A percentile compares a stretch with the other conserved stretches of the same genome.
Conservation (phyloP, 1,284 basidiomycete genomes). For the Pisolithus thermaeus region DNA sequence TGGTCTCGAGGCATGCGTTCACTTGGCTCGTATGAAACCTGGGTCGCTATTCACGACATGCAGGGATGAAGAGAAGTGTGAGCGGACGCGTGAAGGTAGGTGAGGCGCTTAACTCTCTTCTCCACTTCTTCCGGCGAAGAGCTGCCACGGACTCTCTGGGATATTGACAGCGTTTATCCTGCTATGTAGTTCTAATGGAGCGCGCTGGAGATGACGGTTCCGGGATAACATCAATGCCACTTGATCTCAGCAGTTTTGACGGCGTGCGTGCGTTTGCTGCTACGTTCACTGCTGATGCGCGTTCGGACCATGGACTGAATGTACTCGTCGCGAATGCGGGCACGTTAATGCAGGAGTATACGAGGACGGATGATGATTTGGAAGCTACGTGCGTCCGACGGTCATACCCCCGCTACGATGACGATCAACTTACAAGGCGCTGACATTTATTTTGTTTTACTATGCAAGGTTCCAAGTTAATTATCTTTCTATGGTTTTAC, state of each 20-base stretch:
- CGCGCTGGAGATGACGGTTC: not conserved
- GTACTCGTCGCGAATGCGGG: constrained; percentile 22
- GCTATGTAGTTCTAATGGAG: constrained; percentile 12
- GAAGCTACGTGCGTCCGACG: constrained; percentile 16
- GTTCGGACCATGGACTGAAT: constrained; percentile 10
- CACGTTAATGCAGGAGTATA: constrained; percentile 5
- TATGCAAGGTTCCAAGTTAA: constrained; percentile 25
- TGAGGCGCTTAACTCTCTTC: not conserved
- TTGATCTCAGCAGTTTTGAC: constrained; percentile 20
- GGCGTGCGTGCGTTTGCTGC: constrained; percentile 19
- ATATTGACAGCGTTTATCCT: not conserved
- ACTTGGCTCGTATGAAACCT: constrained; percentile 22
- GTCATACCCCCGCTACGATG: not conserved
- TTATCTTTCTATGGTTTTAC: constrained; percentile 24
- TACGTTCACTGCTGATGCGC: constrained; percentile 12
- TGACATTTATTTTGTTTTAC: constrained; percentile 13
- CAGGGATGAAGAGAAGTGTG: constrained; percentile 20
- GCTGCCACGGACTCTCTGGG: too few species aligned
- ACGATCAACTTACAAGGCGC: not conserved
- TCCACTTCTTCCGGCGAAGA: too few species aligned
- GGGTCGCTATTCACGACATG: constrained; percentile 21
- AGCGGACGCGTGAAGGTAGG: constrained; percentile 19
- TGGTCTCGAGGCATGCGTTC: constrained; percentile 25
- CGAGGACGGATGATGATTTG: constrained; percentile 16
- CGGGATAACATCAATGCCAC: constrained; percentile 13